Percentiles rank a stretch among this genome's conserved stretches.
These are phyloP conservation scores for Aureobasidium vineae DNA, from an alignment of 2,329 filamentous ascomycete genomes.

Conservation along the genomic window DNA sequence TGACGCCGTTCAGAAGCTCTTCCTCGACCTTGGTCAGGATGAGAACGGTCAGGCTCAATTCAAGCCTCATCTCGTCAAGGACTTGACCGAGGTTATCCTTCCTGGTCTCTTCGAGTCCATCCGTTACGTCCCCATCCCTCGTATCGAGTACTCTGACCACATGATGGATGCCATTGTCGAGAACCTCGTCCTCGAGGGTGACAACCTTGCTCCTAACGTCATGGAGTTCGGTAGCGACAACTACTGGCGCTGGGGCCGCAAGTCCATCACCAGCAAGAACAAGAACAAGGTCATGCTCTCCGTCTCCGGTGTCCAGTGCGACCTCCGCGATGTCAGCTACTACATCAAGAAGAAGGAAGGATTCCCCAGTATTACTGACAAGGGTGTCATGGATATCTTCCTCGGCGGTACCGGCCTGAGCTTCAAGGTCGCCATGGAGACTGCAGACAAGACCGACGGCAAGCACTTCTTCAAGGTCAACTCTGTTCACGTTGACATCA, in stretches of 20 bases:
- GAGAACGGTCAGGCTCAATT: conserved; percentile 79
- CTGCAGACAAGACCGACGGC: conserved; percentile 69
- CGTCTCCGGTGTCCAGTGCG: conserved; percentile 87
- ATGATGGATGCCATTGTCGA: conserved; percentile 86
- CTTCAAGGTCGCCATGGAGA: conserved; percentile 88
- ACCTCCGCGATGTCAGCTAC: conserved; percentile 83
- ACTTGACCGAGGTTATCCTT: conserved; percentile 81
- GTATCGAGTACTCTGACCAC: conserved; percentile 86
- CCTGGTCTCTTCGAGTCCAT: conserved; percentile 79
- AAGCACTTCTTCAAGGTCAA: conserved; percentile 94
- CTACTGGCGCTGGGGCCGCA: conserved; percentile 92
- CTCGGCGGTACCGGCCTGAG: conserved; percentile 84
- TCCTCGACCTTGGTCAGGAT: conserved; percentile 86
- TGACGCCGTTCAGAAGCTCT: conserved; percentile 74
- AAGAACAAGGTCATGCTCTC: conserved; percentile 84
- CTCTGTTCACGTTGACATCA: conserved; percentile 78
- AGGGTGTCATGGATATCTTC: conserved; percentile 82
- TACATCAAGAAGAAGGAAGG: conserved; percentile 94
- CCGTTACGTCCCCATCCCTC: conserved; percentile 86
- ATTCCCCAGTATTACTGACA: conserved; percentile 84
- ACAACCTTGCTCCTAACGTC: conserved; percentile 94
- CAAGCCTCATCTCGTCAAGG: conserved; percentile 90
- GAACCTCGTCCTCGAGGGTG: conserved; percentile 91
- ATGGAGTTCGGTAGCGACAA: conserved; percentile 88
- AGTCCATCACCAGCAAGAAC: conserved; percentile 75